Evolutionary conservation across 2,329 filamentous ascomycete species (phyloP).

Genomic region (Trichoderma cornu-damae): DNA sequence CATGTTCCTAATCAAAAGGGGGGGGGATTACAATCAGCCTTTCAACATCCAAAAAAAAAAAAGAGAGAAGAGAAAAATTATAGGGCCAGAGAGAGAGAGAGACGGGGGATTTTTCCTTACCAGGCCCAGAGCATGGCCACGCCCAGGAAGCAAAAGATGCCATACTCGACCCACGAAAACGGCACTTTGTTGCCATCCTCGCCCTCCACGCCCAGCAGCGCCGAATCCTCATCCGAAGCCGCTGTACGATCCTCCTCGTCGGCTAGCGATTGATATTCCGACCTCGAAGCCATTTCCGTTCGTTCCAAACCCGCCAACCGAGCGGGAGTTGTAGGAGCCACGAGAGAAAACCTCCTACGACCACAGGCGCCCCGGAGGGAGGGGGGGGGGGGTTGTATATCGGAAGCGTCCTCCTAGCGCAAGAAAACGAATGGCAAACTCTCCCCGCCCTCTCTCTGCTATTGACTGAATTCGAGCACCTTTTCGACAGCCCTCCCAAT

Average conservation of each 20-base stretch:
- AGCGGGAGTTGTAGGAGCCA: neutral
- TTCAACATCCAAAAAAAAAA: too few species aligned
- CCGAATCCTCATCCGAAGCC: constrained; percentile 9
- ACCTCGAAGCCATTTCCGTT: neutral
- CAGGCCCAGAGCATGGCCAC: constrained; percentile 97
- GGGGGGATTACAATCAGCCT: neutral
- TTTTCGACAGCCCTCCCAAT: too few species aligned
- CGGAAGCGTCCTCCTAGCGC: neutral
- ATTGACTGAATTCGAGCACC: neutral
- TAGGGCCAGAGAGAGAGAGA: neutral
- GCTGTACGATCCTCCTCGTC: constrained; percentile 5
- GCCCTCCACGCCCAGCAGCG: constrained; percentile 14
- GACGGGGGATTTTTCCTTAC: constrained; percentile 46
- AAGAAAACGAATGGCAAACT: too few species aligned
- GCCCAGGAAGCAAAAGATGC: constrained; percentile 77
- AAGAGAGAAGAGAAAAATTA: neutral
- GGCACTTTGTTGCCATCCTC: constrained; percentile 39
- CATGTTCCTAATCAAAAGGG: constrained; percentile 70
- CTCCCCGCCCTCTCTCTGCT: neutral
- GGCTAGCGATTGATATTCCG: constrained; percentile 31
- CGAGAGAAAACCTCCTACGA: neutral
- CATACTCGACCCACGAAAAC: constrained; percentile 85
- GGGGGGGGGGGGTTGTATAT: neutral
- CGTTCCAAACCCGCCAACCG: neutral
- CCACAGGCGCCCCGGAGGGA: too few species aligned